Evolutionary conservation across 495 filamentous ascomycete genomes (phyloP), one percentile per base, ranked within the genome.

Genomic region (Xylaria curta): DNA sequence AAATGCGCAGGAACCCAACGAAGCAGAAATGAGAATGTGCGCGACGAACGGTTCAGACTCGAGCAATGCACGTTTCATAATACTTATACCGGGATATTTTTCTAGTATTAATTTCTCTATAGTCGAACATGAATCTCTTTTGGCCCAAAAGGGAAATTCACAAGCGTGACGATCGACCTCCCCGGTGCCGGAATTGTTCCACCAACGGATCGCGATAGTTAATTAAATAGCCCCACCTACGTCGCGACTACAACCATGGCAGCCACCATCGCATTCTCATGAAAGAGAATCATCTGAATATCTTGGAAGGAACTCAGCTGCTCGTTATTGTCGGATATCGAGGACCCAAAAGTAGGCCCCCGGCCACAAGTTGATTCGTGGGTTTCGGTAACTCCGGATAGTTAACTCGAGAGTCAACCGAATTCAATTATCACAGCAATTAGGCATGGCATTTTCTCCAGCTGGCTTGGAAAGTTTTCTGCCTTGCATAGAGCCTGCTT

Each of bases 191-290:
- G 51, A 60, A 47, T 69, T 47, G 46, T 49, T 69, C 66, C 66
- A 69, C 66, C 66, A 69, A 69, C 66, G 10, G 36, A 33, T 69
- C 54, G 40, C 54, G 26, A 24, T 31, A 19, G 26, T 47, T 7
- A 8, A 47, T 60, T n/a, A 1, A n/a, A 17, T 9, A 31, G 53
- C 66, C 47, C 66, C 66, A 69, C 54, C 42, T 38, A 0, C 38
- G 38, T n/a, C 24, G 10, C 42, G 26, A 64, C 38, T 8, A 62
- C 60, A 40, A 26, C 60, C 13, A 26, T 56, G 24, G 9, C 13
- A 56, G 53, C 26, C 13, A 28, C 13, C 26, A 13, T 31, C 1
- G 10, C 3, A 0, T 56, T 31, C 4, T 56, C 26, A 13, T 5
- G 24, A 13, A 21, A 53, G 6, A 9, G 21, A 9, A 53, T 53